Conservation (phyloP, 2,329 filamentous ascomycete genomes). For the Alternaria tenuissima region DNA sequence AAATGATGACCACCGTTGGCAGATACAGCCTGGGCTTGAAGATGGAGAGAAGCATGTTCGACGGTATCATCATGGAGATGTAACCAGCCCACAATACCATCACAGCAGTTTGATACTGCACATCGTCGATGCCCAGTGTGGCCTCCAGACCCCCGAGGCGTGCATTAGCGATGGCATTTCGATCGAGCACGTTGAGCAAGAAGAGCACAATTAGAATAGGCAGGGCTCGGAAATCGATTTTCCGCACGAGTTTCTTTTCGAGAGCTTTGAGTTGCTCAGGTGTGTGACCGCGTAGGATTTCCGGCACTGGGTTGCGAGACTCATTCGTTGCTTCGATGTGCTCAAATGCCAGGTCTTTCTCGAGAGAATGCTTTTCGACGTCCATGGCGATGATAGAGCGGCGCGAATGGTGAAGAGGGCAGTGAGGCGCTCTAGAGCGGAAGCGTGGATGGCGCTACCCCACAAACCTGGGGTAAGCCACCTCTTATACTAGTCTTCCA, state of each 20-base stretch:
- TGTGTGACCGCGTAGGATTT: conserved; percentile 21
- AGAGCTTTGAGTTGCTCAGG: conserved; percentile 30
- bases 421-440: background rate
- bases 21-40: conserved; percentile 64
- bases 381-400: background rate
- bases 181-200: conserved; percentile 42
- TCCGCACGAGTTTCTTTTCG: conserved; percentile 38
- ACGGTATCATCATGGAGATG: conserved; percentile 68
- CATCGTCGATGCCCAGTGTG: background rate
- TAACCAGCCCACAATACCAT: conserved; percentile 68
- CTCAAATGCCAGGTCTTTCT: conserved; percentile 14
- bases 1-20: conserved; percentile 56
- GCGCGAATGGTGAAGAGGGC: background rate
- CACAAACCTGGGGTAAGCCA: conserved; percentile 9
- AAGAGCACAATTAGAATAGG: conserved; percentile 42
- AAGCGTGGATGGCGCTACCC: background rate
- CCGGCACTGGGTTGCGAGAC: conserved; percentile 15
- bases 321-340: conserved; percentile 18
- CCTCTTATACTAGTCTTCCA: background rate
- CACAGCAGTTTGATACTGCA: conserved; percentile 37
- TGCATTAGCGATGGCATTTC: conserved; percentile 42
- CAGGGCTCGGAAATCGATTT: conserved; percentile 41
- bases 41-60: conserved; percentile 65
- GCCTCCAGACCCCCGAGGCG: conserved; percentile 36
- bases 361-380: background rate